Conservation (phyloP, 1,139 yeast genomes). For the Geotrichum histeridarum region DNA sequence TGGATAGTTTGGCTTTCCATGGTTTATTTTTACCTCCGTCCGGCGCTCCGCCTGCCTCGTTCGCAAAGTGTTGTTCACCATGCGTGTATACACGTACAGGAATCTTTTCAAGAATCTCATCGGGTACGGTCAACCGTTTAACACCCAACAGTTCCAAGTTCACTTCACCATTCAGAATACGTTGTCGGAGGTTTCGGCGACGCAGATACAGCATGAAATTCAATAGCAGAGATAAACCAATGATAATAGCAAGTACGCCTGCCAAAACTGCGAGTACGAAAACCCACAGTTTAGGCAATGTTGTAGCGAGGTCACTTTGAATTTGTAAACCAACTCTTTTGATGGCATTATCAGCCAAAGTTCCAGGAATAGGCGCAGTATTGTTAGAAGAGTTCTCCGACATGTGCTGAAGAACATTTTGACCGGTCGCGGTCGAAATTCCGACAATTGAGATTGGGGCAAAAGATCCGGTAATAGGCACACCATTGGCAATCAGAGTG, state of each 20-base stretch:
- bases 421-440: constrained; percentile 8
- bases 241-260: constrained; percentile 17
- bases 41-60: neutral
- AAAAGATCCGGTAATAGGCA: constrained; percentile 4
- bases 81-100: constrained; percentile 24
- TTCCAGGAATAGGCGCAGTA: constrained; percentile 13
- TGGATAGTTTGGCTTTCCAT: neutral
- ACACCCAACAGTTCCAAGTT: constrained; percentile 30
- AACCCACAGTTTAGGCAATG: constrained; percentile 20
- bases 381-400: constrained; percentile 6
- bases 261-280: constrained; percentile 22
- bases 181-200: constrained; percentile 25
- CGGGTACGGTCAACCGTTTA: constrained; percentile 28
- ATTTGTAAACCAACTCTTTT: constrained; percentile 16
- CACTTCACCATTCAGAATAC: constrained; percentile 29
- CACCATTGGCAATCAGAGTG: neutral
- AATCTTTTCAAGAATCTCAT: constrained; percentile 24
- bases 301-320: neutral
- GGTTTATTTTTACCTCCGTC: neutral
- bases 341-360: neutral
- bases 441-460: constrained; percentile 11
- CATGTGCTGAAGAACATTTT: constrained; percentile 15
- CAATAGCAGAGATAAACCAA: constrained; percentile 19
- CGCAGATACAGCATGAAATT: constrained; percentile 24
- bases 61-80: constrained; percentile 19